Percentiles rank a stretch among this genome's conserved stretches.
phyloP scores from a whole-genome alignment of 2,329 filamentous ascomycete species.

The Xylaria sp. region DNA sequence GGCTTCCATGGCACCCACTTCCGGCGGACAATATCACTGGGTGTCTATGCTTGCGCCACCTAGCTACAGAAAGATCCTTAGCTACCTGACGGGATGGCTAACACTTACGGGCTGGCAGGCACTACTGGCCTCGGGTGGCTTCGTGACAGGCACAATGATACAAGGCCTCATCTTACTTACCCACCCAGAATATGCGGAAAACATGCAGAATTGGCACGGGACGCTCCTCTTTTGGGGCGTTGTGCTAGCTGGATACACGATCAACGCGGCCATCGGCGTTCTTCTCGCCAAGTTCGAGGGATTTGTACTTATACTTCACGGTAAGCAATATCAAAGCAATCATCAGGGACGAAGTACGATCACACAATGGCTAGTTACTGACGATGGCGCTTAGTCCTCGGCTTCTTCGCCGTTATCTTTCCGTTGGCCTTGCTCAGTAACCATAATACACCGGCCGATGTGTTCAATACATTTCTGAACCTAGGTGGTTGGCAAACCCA shows the following conservation, averaged over 20 bases:
- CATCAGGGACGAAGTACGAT: background rate
- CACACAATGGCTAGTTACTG: background rate
- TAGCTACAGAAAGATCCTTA: slow-evolving; percentile 12
- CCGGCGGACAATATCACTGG: slow-evolving; percentile 35
- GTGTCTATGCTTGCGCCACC: slow-evolving; percentile 34
- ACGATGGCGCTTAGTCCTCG: slow-evolving; percentile 37
- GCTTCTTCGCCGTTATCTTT: slow-evolving; percentile 29
- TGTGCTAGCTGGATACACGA: slow-evolving; percentile 47
- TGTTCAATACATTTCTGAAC: slow-evolving; percentile 55
- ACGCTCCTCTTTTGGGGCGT: slow-evolving; percentile 43
- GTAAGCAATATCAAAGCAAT: background rate
- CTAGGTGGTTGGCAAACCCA: slow-evolving; percentile 53
- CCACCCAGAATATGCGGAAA: slow-evolving; percentile 21
- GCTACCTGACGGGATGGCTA: slow-evolving; percentile 34
- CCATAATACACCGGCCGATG: slow-evolving; percentile 43
- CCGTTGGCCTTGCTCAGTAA: slow-evolving; percentile 45
- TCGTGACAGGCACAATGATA: slow-evolving; percentile 27
- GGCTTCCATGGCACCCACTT: slow-evolving; percentile 47
- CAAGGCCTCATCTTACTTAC: slow-evolving; percentile 29
- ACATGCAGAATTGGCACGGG: slow-evolving; percentile 27
- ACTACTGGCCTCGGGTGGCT: slow-evolving; percentile 11
- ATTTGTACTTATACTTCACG: slow-evolving; percentile 47
- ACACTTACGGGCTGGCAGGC: slow-evolving; percentile 31
- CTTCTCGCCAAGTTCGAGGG: slow-evolving; percentile 47
- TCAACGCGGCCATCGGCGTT: slow-evolving; percentile 41